Conservation (phyloP, 257 asterid species). For the Gentiana straminea region DNA sequence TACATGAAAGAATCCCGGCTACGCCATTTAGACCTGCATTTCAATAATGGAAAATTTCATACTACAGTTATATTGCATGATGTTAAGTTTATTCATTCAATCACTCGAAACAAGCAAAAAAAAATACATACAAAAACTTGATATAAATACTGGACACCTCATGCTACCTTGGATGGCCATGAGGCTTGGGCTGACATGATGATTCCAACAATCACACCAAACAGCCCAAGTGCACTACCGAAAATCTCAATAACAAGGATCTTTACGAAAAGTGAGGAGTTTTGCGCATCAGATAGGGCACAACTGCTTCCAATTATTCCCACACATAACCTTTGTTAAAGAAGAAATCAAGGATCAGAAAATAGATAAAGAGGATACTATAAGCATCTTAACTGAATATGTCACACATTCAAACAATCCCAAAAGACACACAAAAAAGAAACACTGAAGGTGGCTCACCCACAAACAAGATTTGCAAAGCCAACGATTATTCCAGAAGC, state of each 20-base stretch:
- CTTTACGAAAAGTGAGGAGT: conserved; percentile 94
- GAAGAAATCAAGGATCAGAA: conserved; percentile 6
- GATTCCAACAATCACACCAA: conserved; percentile 96
- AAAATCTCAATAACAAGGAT: conserved; percentile 96
- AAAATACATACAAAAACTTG: conserved; percentile 11
- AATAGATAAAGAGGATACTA: conserved; percentile 4
- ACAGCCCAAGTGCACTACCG: conserved; percentile 95
- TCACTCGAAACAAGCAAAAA: neutral
- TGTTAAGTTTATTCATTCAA: neutral
- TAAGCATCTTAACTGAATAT: neutral
- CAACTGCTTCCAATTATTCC: conserved; percentile 99
- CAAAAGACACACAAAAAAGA: neutral
- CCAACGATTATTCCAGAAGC: conserved; percentile 98
- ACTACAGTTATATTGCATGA: neutral
- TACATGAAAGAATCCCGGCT: no score
- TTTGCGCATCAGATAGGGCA: conserved; percentile 93
- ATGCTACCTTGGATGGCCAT: conserved; percentile 63
- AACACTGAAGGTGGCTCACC: conserved; percentile 68
- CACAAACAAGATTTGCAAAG: conserved; percentile 95
- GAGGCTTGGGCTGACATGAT: conserved; percentile 99
- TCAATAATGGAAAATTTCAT: no score
- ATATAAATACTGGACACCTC: conserved; percentile 12
- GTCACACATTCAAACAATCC: neutral
- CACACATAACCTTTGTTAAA: conserved; percentile 62
- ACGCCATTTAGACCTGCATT: no score